These are phyloP conservation scores for Peronosclerospora sorghi DNA, from an alignment of 352 stramenopile genomes.

Conservation along the genomic window DNA sequence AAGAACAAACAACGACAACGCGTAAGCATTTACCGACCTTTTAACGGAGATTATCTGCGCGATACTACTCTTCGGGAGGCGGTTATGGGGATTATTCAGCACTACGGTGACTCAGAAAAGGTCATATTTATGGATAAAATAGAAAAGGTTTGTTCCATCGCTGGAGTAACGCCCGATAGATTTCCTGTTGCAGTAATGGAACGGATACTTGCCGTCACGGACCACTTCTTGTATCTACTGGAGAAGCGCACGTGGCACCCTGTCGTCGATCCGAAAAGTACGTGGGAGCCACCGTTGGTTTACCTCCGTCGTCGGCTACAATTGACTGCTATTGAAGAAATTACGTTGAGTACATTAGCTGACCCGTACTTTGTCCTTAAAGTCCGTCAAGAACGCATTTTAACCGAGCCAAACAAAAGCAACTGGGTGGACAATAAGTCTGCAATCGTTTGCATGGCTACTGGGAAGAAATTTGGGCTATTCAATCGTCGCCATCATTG, in stretches of 20 bases:
- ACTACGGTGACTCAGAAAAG: slow-evolving; percentile 72
- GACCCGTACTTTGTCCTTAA: slow-evolving; percentile 71
- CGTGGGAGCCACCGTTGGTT: slow-evolving; percentile 47
- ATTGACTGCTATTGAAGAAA: slow-evolving; percentile 54
- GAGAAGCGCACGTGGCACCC: slow-evolving; percentile 57
- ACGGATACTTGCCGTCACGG: slow-evolving; percentile 57
- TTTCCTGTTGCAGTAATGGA: slow-evolving; percentile 26
- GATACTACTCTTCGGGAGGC: slow-evolving; percentile 51
- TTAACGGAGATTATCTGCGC: slow-evolving; percentile 74
- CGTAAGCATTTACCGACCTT: slow-evolving; percentile 82
- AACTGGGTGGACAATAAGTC: slow-evolving; percentile 81
- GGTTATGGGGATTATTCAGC: slow-evolving; percentile 52
- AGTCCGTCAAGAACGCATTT: slow-evolving; percentile 40
- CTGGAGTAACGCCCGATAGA: slow-evolving; percentile 13
- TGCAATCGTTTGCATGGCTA: slow-evolving; percentile 77
- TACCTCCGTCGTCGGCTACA: slow-evolving; percentile 58
- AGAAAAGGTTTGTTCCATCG: slow-evolving; percentile 39
- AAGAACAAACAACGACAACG: slow-evolving; percentile 75
- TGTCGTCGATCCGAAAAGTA: slow-evolving; percentile 39
- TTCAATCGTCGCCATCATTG: slow-evolving; percentile 85
- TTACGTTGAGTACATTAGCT: slow-evolving; percentile 72
- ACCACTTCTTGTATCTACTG: slow-evolving; percentile 71
- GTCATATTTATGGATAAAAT: slow-evolving; percentile 75
- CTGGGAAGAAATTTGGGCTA: slow-evolving; percentile 79
- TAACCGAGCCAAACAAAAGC: slow-evolving; percentile 56